Evolutionary conservation across 257 asterid genomes (phyloP).

Genomic region (Penstemon eatonii): DNA sequence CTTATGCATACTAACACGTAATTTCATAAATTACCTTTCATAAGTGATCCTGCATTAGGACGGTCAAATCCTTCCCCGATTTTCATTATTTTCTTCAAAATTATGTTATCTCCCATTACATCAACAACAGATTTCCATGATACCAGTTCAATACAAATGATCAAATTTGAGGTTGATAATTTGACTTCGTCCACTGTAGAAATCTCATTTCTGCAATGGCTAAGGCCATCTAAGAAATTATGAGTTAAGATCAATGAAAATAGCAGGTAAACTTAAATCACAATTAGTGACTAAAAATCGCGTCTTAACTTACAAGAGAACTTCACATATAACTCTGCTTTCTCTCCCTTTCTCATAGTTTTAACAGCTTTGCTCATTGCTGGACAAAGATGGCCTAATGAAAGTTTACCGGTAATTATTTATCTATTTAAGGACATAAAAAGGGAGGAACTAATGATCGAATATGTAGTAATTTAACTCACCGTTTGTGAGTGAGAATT

Average conservation of each 20-base stretch:
- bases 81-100: constrained; percentile 47
- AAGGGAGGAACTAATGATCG: neutral
- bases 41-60: constrained; percentile 57
- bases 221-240: constrained; percentile 44
- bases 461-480: neutral
- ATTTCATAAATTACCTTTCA: constrained; percentile 38
- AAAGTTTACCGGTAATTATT: neutral
- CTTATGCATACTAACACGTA: neutral
- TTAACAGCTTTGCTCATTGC: constrained; percentile 56
- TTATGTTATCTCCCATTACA: constrained; percentile 45
- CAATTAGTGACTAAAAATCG: neutral
- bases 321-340: constrained; percentile 57
- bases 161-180: constrained; percentile 36
- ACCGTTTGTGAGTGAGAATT: constrained; percentile 52
- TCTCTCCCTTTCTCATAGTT: constrained; percentile 72
- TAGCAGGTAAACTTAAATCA: neutral
- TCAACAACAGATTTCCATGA: constrained; percentile 60
- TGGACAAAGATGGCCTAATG: constrained; percentile 51
- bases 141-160: constrained; percentile 49
- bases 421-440: neutral
- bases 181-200: constrained; percentile 20
- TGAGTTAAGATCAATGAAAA: constrained; percentile 11
- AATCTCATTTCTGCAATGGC: constrained; percentile 23
- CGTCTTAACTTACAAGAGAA: constrained; percentile 44
- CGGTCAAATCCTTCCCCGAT: constrained; percentile 54